Conservation (phyloP, 129 eudicot genomes). For the Chrysanthemum makinoi region DNA sequence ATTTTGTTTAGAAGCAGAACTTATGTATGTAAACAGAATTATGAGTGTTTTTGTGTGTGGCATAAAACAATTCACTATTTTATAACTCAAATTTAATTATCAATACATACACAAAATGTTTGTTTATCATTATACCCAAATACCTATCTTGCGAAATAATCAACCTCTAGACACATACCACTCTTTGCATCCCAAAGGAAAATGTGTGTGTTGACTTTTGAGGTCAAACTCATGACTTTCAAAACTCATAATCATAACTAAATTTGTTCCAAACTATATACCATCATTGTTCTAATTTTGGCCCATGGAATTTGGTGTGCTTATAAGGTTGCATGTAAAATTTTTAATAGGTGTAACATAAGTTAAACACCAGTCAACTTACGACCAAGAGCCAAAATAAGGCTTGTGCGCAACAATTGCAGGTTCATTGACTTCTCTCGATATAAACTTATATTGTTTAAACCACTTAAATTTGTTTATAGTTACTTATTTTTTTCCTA, state of each 20-base stretch:
- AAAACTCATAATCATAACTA: neutral
- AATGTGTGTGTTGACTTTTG: neutral
- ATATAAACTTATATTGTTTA: too few species aligned
- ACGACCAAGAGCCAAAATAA: neutral
- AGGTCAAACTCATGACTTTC: neutral
- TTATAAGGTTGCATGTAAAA: neutral
- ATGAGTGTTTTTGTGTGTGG: neutral
- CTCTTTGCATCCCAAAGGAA: slow-evolving; percentile 6
- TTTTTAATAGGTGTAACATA: neutral
- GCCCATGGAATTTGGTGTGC: neutral
- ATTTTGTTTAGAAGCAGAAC: too few species aligned
- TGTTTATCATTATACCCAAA: neutral
- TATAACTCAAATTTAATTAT: neutral
- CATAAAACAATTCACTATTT: neutral
- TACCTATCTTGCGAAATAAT: neutral
- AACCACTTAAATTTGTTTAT: too few species aligned
- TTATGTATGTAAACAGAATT: too few species aligned
- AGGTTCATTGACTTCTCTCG: slow-evolving; percentile 4
- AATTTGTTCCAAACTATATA: neutral
- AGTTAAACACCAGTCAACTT: slow-evolving; percentile 4
- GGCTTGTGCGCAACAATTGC: neutral
- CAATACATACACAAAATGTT: neutral
- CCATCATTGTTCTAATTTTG: neutral
- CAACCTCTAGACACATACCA: neutral
- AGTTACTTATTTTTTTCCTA: too few species aligned